phyloP scores from a whole-genome alignment of 768 basidiomycete genomes.

The Saitozyma sp. region DNA sequence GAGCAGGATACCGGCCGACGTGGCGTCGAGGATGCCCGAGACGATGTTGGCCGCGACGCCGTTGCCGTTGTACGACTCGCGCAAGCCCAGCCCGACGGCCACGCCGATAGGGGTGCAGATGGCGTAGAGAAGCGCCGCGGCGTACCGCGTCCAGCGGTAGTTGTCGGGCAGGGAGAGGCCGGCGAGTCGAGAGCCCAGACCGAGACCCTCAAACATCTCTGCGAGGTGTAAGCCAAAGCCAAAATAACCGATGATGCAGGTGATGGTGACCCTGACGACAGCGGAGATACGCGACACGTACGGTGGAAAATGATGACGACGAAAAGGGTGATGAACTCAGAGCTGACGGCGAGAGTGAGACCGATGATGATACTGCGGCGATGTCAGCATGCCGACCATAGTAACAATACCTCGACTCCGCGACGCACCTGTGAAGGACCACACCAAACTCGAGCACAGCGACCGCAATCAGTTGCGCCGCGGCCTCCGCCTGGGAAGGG shows the following conservation, averaged over 20 bases:
- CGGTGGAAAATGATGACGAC: conserved; percentile 89
- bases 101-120: conserved; percentile 71
- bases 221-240: conserved; percentile 1
- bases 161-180: conserved; percentile 59
- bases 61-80: conserved; percentile 73
- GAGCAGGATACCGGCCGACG: conserved; percentile 82
- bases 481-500: conserved; percentile 36
- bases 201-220: conserved; percentile 94
- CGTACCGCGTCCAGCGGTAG: conserved; percentile 39
- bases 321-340: conserved; percentile 78
- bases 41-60: conserved; percentile 75
- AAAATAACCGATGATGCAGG: no score
- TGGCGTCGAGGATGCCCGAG: conserved; percentile 78
- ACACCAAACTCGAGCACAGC: conserved; percentile 95
- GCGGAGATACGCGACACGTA: conserved; percentile 54
- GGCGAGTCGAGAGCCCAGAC: conserved; percentile 85
- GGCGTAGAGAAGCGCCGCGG: conserved; percentile 41
- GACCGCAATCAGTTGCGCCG: conserved; percentile 64
- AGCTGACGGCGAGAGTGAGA: conserved; percentile 85
- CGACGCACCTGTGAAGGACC: conserved; percentile 68
- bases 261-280: no score
- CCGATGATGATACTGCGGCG: conserved; percentile 72
- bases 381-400: not conserved
- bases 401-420: not conserved
- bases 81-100: conserved; percentile 66